These are phyloP conservation scores for Rhynchosporium secalis DNA, from an alignment of 2,329 filamentous ascomycete species.

Conservation along the genomic window DNA sequence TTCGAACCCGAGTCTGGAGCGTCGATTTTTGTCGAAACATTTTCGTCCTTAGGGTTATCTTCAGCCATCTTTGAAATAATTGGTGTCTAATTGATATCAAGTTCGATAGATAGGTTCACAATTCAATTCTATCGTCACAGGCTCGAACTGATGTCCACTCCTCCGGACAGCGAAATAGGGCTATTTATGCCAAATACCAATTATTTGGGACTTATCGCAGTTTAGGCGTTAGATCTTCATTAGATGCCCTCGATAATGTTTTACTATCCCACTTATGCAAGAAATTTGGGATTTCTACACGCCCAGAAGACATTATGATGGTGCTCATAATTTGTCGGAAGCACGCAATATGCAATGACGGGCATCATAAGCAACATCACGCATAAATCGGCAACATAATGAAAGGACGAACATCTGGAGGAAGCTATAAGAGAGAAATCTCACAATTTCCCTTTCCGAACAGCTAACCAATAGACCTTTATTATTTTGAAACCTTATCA, in stretches of 20 bases:
- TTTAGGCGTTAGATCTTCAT: neutral
- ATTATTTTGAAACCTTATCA: too few relatives aligned
- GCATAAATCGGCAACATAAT: neutral
- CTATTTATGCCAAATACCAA: neutral
- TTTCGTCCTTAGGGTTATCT: slow-evolving; percentile 17
- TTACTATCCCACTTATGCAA: slow-evolving; percentile 8
- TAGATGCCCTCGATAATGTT: neutral
- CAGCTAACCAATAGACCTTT: too few relatives aligned
- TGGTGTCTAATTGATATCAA: neutral
- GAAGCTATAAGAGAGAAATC: neutral
- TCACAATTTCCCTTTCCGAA: neutral
- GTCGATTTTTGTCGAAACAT: slow-evolving; percentile 11
- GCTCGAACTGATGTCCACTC: neutral
- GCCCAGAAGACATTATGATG: slow-evolving; percentile 5
- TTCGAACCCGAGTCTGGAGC: slow-evolving; percentile 9
- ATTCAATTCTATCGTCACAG: neutral
- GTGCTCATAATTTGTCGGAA: slow-evolving; percentile 23
- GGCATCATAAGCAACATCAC: slow-evolving; percentile 2
- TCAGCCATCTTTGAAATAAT: neutral
- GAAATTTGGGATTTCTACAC: neutral
- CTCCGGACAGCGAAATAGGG: neutral
- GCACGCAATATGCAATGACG: slow-evolving; percentile 24
- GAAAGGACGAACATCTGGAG: neutral
- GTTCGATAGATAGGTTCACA: too few relatives aligned
- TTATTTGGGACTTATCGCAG: neutral